Evolutionary conservation across 768 basidiomycete species (phyloP).

Genomic region (Daedalea quercina): DNA sequence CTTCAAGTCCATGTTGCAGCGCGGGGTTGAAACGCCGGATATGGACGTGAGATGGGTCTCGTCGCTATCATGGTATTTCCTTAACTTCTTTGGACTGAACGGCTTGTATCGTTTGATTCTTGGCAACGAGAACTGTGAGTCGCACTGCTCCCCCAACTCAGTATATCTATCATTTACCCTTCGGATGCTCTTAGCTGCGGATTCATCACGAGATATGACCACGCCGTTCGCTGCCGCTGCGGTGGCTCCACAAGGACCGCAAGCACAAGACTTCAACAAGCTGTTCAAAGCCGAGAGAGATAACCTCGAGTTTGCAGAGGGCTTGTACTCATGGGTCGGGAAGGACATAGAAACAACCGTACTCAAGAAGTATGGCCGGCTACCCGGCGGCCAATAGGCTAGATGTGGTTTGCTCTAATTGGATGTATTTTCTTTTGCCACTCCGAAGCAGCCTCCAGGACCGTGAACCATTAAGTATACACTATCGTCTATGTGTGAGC

Average conservation of each 20-base stretch:
- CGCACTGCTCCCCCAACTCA: neutral
- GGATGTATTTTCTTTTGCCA: no score
- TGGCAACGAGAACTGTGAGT: slow-evolving; percentile 80
- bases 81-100: slow-evolving; percentile 97
- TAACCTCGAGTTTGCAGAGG: slow-evolving; percentile 88
- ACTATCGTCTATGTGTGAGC: neutral
- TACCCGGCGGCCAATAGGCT: neutral
- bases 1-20: slow-evolving; percentile 97
- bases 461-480: neutral
- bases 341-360: slow-evolving; percentile 75
- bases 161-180: slow-evolving; percentile 8
- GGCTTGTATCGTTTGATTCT: slow-evolving; percentile 92
- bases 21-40: slow-evolving; percentile 90
- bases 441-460: no score
- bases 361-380: slow-evolving; percentile 60
- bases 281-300: slow-evolving; percentile 88
- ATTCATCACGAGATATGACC: slow-evolving; percentile 69
- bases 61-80: slow-evolving; percentile 97
- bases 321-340: slow-evolving; percentile 78
- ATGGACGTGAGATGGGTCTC: slow-evolving; percentile 99
- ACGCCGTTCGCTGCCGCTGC: slow-evolving; percentile 56
- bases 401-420: neutral
- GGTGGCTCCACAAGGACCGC: slow-evolving; percentile 38
- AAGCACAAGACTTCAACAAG: slow-evolving; percentile 82
- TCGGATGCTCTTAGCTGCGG: slow-evolving; percentile 49